These are phyloP conservation scores for Uronychia setigera DNA, from an alignment of 73 alveolate genomes.

Conservation along the genomic window DNA sequence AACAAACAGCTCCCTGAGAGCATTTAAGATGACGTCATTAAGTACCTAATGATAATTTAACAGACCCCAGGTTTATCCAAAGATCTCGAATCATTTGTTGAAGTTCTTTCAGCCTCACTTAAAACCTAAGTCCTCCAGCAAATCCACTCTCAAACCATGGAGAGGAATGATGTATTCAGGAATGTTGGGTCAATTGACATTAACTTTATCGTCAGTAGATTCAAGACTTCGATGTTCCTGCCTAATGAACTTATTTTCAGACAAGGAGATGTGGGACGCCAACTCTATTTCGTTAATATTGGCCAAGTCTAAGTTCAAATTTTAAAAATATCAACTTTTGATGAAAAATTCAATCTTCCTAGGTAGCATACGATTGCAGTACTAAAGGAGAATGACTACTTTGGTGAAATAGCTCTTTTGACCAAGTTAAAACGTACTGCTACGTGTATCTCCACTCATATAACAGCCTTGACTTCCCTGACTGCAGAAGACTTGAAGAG, in stretches of 20 bases:
- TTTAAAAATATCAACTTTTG: neutral
- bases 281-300: conserved; percentile 45
- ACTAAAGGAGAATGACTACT: conserved; percentile 35
- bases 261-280: conserved; percentile 50
- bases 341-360: neutral
- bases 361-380: neutral
- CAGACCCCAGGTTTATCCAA: conserved; percentile 57
- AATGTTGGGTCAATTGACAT: conserved; percentile 36
- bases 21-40: conserved; percentile 41
- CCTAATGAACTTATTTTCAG: conserved; percentile 39
- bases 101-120: conserved; percentile 50
- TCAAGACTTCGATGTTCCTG: conserved; percentile 49
- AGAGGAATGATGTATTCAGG: conserved; percentile 24
- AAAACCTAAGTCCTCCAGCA: conserved; percentile 26
- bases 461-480: conserved; percentile 35
- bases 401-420: conserved; percentile 63
- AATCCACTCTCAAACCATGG: conserved; percentile 8
- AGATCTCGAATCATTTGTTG: conserved; percentile 55
- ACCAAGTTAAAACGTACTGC: conserved; percentile 67
- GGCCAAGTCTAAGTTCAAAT: conserved; percentile 51
- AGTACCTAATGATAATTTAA: conserved; percentile 45
- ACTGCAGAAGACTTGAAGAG: conserved; percentile 8
- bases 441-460: conserved; percentile 23
- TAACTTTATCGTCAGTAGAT: conserved; percentile 14
- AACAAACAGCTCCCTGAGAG: conserved; percentile 47